A percentile compares a stretch with the other conserved stretches of the same genome.
phyloP scores from a whole-genome alignment of 305 asterid species.

The Fraxinus xanthoxyloides region DNA sequence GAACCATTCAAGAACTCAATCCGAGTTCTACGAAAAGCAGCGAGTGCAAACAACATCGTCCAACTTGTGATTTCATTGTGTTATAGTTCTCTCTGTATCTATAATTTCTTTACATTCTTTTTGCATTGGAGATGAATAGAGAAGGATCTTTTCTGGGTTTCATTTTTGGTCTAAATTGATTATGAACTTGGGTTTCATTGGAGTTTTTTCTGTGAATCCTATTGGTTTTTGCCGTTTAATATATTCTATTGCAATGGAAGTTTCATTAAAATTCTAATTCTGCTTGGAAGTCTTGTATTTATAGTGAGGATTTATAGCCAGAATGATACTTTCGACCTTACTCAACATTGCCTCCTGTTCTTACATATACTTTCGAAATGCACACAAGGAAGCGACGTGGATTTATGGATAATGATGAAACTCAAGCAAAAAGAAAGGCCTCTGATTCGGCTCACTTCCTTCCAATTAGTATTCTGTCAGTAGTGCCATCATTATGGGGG shows the following conservation, averaged over 20 bases:
- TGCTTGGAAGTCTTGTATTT: background rate
- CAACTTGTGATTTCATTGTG: too few relatives aligned
- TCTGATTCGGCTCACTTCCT: background rate
- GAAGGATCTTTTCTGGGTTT: background rate
- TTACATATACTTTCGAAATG: too few relatives aligned
- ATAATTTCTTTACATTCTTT: background rate
- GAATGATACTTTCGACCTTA: too few relatives aligned
- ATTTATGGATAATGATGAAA: too few relatives aligned
- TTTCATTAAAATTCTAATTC: too few relatives aligned
- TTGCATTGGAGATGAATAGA: background rate
- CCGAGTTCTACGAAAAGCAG: too few relatives aligned
- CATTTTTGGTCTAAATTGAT: background rate
- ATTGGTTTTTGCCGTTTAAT: too few relatives aligned
- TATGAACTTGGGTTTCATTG: background rate
- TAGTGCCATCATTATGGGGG: background rate
- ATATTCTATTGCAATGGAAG: too few relatives aligned
- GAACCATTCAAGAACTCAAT: too few relatives aligned
- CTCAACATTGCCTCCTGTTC: background rate
- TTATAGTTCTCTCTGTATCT: too few relatives aligned
- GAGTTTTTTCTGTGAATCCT: background rate
- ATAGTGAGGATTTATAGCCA: background rate
- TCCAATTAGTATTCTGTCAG: background rate
- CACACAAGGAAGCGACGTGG: background rate
- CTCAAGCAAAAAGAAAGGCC: background rate
- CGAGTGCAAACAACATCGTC: too few relatives aligned